Percentiles rank a stretch among this genome's conserved stretches.
These are phyloP conservation scores for Verticillium alfalfae DNA, from an alignment of 2,329 filamentous ascomycete species.

Conservation along the genomic window DNA sequence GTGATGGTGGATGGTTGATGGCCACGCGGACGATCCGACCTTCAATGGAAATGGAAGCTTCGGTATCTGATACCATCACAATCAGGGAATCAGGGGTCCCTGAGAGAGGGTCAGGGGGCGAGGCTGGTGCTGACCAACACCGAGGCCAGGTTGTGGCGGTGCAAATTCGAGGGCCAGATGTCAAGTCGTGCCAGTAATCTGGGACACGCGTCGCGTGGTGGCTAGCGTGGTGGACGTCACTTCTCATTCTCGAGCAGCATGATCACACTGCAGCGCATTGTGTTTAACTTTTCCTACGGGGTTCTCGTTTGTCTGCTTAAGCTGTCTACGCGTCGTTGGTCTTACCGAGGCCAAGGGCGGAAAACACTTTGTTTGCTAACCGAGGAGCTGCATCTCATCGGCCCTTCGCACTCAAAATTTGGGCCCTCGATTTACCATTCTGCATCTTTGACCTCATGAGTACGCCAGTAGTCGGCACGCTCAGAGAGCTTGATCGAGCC, in stretches of 20 bases:
- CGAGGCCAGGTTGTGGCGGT: not conserved
- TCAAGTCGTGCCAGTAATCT: not conserved
- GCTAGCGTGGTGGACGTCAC: not conserved
- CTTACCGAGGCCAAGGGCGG: no score
- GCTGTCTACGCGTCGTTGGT: no score
- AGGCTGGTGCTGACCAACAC: not conserved
- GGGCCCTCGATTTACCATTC: not conserved
- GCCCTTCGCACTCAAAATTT: no score
- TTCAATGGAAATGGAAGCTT: not conserved
- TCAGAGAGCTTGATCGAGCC: not conserved
- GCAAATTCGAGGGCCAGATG: not conserved
- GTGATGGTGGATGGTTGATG: not conserved
- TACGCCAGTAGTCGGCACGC: not conserved
- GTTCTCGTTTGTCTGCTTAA: no score
- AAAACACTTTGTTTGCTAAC: no score
- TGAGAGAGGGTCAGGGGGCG: not conserved
- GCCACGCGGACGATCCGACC: not conserved
- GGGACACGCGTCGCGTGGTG: not conserved
- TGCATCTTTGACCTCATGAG: not conserved
- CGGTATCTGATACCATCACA: not conserved
- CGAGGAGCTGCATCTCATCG: no score
- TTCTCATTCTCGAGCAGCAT: no score
- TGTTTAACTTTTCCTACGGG: no score
- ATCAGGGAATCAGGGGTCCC: not conserved
- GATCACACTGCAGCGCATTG: no score